A percentile compares a stretch with the other conserved stretches of the same genome.
These are phyloP conservation scores for Heimioporus sp. DNA, from an alignment of 768 basidiomycete species.

Conservation along the genomic window DNA sequence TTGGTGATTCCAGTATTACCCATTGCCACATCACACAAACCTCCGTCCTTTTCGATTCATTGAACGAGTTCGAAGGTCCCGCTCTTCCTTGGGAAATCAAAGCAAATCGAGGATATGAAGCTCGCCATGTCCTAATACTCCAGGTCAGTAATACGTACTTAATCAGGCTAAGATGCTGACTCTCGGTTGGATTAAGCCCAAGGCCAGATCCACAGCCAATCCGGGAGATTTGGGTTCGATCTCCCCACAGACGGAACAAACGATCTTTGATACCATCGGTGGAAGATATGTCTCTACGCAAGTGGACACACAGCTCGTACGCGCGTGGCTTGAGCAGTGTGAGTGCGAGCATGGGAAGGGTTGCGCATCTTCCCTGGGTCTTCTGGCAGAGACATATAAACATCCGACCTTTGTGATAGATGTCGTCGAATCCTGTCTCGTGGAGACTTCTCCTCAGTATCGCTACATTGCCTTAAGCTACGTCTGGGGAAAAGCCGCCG, in stretches of 20 bases:
- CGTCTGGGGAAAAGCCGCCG: conserved; percentile 13
- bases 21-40: conserved; percentile 16
- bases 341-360: conserved; percentile 9
- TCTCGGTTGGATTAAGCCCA: not conserved
- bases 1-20: conserved; percentile 1
- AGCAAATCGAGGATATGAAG: not conserved
- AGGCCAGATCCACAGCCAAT: not conserved
- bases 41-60: conserved; percentile 1
- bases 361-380: conserved; percentile 4
- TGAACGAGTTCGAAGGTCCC: not conserved
- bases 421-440: conserved; percentile 14
- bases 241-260: not conserved
- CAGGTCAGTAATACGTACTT: conserved; percentile 1
- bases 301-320: conserved; percentile 8
- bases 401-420: conserved; percentile 15
- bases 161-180: not conserved
- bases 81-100: conserved; percentile 11
- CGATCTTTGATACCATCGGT: conserved; percentile 2
- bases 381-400: not conserved
- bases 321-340: conserved; percentile 12
- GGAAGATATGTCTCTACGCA: conserved; percentile 7
- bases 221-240: not conserved
- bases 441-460: conserved; percentile 14
- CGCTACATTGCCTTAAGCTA: conserved; percentile 27
- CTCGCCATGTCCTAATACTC: conserved; percentile 5